These are phyloP conservation scores for Fusarium coicis DNA, from an alignment of 2,329 filamentous ascomycete species.

Conservation along the genomic window DNA sequence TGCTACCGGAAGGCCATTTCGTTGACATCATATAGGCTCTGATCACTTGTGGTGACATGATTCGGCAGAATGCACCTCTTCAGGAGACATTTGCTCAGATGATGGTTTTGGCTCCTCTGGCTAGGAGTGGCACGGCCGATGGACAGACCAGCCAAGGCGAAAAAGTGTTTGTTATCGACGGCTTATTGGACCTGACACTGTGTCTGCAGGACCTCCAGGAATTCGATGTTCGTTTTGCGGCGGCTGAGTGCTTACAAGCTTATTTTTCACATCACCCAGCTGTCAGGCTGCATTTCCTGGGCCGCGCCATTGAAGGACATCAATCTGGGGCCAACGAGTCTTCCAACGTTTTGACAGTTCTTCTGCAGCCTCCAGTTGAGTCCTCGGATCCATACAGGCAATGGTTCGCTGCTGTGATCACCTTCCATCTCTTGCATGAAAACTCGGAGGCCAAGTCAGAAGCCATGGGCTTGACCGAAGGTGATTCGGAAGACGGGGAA, in stretches of 20 bases:
- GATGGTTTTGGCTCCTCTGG: conserved; percentile 74
- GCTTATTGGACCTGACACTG: conserved; percentile 84
- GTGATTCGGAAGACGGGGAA: conserved; percentile 88
- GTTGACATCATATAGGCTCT: conserved; percentile 68
- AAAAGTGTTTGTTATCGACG: conserved; percentile 91
- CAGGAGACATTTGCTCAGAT: conserved; percentile 93
- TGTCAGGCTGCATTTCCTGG: conserved; percentile 86
- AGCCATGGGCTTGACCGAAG: conserved; percentile 86
- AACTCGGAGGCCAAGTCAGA: conserved; percentile 81
- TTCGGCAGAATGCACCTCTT: conserved; percentile 79
- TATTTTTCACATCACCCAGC: conserved; percentile 87
- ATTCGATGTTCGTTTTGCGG: conserved; percentile 84
- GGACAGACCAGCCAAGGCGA: conserved; percentile 62
- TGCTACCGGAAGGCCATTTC: background rate
- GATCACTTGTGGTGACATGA: conserved; percentile 86
- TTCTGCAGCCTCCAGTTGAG: conserved; percentile 74
- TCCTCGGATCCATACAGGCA: conserved; percentile 83
- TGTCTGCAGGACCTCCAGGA: conserved; percentile 72
- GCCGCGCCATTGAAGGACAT: conserved; percentile 90
- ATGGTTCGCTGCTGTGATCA: conserved; percentile 89
- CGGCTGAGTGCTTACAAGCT: conserved; percentile 90
- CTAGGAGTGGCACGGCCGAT: conserved; percentile 48
- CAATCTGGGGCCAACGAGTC: conserved; percentile 80
- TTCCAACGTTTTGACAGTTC: conserved; percentile 86
- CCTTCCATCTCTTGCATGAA: conserved; percentile 87